phyloP scores from a whole-genome alignment of 306 rosid genomes.

The Dicorynia guianensis region DNA sequence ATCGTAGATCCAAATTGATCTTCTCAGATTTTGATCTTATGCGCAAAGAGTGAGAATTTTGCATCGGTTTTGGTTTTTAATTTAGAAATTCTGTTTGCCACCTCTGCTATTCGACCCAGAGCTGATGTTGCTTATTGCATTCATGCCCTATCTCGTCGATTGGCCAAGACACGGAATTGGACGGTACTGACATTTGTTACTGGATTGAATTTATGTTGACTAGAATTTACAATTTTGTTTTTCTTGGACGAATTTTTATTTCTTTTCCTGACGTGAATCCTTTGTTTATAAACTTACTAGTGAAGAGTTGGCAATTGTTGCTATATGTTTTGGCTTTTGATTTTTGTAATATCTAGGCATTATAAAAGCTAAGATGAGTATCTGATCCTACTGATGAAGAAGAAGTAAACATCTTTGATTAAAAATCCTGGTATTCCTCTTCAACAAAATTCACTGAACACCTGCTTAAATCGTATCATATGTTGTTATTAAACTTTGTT shows the following conservation, averaged over 20 bases:
- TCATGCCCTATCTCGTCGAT: conserved; percentile 86
- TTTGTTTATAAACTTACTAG: too few species aligned
- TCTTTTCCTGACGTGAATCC: too few species aligned
- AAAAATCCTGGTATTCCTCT: not conserved
- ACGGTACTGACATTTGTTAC: conserved; percentile 63
- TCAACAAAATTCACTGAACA: not conserved
- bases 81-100: conserved; percentile 65
- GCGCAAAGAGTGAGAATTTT: conserved; percentile 17
- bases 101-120: conserved; percentile 86
- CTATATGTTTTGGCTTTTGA: too few species aligned
- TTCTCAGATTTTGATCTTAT: conserved; percentile 28
- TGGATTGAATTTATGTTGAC: conserved; percentile 11
- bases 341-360: not conserved
- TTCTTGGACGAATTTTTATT: not conserved
- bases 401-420: not conserved
- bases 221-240: not conserved
- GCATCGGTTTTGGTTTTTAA: not conserved
- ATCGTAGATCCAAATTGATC: conserved; percentile 54
- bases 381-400: not conserved
- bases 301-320: too few species aligned
- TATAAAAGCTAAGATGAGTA: not conserved
- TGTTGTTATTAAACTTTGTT: not conserved
- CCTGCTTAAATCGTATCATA: not conserved
- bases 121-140: conserved; percentile 99
- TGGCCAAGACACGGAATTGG: conserved; percentile 96